Base-by-base conservation (phyloP, 2,329 filamentous ascomycete species). In the Fusarium circinatum region DNA sequence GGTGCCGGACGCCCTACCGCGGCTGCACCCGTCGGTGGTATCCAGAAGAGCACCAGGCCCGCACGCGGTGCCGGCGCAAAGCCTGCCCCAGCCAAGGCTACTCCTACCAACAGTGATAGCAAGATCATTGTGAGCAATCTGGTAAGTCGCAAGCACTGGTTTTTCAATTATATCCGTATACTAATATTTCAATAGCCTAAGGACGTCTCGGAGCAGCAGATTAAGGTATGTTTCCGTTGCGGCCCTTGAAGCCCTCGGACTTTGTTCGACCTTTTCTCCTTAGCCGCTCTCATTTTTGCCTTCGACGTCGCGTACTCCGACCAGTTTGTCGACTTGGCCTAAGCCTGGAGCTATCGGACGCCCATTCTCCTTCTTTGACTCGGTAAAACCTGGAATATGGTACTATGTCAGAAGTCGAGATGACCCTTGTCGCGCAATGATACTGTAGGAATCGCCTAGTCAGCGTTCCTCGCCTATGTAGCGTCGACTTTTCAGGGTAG, bases 201-300 rank as follows among this genome's bases (percentile, higher is more conserved):
- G 88, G 96, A 99, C 91, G 95, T 99, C 85, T 94, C 91, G 86
- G 96, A 98, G 90, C 88, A 87, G 87, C 94, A 97, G 92, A 97
- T 99, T 88, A 98, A 99, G 96, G 96, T 99, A 99, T 97, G 96
- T 99, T 95, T 93, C 95, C 91, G 88, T 90, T 93, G 88, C 92
- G 92, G 91, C 90, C 86, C 81, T 84, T 86, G 83, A 84, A 81
- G 85, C 87, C 90, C 87, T 88, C 83, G 90, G 91, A 90, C 88
- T 92, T 91, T 89, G 86, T 89, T 92, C 90, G 91, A 89, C 90
- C 86, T 84, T 78, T 82, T 80, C 70, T 82, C 81, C 79, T 77
- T 83, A 82, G 83, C 80, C 79, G 78, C 79, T 76, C 77, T 81
- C 77, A 78, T 80, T 81, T 79, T 79, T 80, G 71, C 77, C 75